A percentile compares a stretch with the other conserved stretches of the same genome.
Evolutionary conservation across 495 filamentous ascomycete species (phyloP).

Genomic region (Staphylotrichum tortipilum): DNA sequence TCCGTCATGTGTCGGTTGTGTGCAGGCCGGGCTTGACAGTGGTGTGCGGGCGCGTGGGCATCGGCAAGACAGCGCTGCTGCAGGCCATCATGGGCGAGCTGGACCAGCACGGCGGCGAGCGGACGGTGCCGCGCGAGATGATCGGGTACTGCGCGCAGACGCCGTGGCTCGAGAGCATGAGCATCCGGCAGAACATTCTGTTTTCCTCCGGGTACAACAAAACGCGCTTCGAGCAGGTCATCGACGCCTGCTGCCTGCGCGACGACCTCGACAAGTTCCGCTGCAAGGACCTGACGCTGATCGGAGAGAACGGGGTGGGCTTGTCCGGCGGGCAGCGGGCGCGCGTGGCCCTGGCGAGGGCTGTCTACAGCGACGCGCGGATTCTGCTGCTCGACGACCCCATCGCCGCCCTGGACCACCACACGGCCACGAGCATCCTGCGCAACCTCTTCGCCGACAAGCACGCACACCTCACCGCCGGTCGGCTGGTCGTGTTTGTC

Average conservation of each 20-base stretch:
- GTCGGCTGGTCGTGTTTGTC: conserved; percentile 58
- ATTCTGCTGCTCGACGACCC: conserved; percentile 93
- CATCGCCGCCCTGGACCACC: conserved; percentile 85
- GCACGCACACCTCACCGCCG: conserved; percentile 51
- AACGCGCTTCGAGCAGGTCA: conserved; percentile 74
- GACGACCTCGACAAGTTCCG: conserved; percentile 83
- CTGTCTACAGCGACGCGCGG: conserved; percentile 86
- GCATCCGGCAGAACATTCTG: conserved; percentile 74
- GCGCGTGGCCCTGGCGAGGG: conserved; percentile 80
- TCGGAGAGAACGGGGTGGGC: conserved; percentile 93
- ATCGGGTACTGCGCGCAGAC: conserved; percentile 76
- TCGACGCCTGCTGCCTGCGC: conserved; percentile 84
- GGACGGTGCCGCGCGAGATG: conserved; percentile 53
- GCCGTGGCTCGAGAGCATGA: conserved; percentile 90
- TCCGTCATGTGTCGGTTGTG: conserved; percentile 51
- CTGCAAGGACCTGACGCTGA: conserved; percentile 89
- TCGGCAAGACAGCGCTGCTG: conserved; percentile 73
- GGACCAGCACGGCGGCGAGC: conserved; percentile 53
- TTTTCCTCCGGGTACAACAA: conserved; percentile 68
- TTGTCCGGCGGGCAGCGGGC: conserved; percentile 95
- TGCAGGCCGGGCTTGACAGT: conserved; percentile 59
- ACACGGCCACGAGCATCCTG: conserved; percentile 66
- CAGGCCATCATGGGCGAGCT: conserved; percentile 74
- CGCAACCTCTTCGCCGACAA: conserved; percentile 49
- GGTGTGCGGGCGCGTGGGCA: conserved; percentile 60